Evolutionary conservation across 257 asterid genomes (phyloP).

Genomic region (Rauvolfia tetraphylla): DNA sequence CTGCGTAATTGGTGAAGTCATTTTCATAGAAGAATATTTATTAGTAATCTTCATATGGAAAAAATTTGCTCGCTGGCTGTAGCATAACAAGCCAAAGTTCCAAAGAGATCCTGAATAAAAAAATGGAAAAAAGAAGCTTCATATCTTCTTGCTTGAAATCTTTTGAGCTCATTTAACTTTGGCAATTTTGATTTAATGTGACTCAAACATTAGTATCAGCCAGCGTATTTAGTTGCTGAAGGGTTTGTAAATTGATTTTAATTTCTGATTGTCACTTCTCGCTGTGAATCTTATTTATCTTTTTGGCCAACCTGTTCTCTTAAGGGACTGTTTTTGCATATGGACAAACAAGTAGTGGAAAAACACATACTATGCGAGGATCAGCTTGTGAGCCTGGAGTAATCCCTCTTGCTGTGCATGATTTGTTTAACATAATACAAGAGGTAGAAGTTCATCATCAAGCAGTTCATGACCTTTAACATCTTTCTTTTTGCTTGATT

Average conservation of each 20-base stretch:
- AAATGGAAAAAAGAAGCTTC: not conserved
- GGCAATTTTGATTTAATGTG: not conserved
- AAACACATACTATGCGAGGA: constrained; percentile 96
- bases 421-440: constrained; percentile 63
- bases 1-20: not conserved
- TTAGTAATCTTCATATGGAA: not conserved
- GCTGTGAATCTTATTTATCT: not conserved
- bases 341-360: constrained; percentile 98
- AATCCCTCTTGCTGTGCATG: constrained; percentile 77
- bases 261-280: not conserved
- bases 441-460: constrained; percentile 43
- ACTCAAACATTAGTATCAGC: not conserved
- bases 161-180: not conserved
- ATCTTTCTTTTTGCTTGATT: not conserved
- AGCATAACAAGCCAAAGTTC: not conserved
- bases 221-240: not conserved
- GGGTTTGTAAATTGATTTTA: not conserved
- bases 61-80: not conserved
- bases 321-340: constrained; percentile 95
- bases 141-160: no score
- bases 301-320: not conserved
- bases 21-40: not conserved
- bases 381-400: constrained; percentile 85
- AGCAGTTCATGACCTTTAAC: not conserved
- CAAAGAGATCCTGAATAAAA: not conserved